Evolutionary conservation across 441 rosid genomes (phyloP).

Genomic region (Croton laevigatus): DNA sequence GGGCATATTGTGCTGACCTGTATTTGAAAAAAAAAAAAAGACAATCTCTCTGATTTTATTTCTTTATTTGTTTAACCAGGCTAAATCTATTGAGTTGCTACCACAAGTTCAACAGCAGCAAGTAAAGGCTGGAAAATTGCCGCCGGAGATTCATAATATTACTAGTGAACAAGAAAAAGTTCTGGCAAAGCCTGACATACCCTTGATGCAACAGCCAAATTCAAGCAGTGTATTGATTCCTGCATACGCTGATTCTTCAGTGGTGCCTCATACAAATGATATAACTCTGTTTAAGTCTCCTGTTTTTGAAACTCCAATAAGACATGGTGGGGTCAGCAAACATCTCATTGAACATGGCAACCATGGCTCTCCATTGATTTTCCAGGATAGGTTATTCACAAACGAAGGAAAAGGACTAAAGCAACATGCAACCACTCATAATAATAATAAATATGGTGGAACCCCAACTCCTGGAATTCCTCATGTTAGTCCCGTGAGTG

Average conservation of each 20-base stretch:
- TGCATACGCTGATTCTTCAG: conserved; percentile 33
- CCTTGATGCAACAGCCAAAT: conserved; percentile 31
- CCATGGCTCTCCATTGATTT: conserved; percentile 32
- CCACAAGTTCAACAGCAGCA: conserved; percentile 70
- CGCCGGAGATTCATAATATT: conserved; percentile 31
- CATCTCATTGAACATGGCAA: conserved; percentile 28
- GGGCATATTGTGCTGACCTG: not conserved
- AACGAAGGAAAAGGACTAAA: conserved; percentile 39
- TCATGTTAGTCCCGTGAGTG: conserved; percentile 27
- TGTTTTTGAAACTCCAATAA: conserved; percentile 43
- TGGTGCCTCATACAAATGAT: conserved; percentile 29
- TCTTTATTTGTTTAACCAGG: conserved; percentile 43
- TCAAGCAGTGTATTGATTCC: conserved; percentile 39
- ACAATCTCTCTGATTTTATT: not conserved
- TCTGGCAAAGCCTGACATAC: conserved; percentile 34
- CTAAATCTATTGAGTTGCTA: conserved; percentile 57
- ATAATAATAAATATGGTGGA: conserved; percentile 33
- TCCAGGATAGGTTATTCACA: conserved; percentile 41
- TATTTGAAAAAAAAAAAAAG: not conserved
- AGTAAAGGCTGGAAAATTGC: conserved; percentile 48
- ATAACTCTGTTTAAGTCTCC: conserved; percentile 27
- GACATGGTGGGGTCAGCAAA: conserved; percentile 26
- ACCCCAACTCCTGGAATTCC: conserved; percentile 33
- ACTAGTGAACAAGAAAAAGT: conserved; percentile 42
- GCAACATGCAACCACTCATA: conserved; percentile 30